phyloP scores from a whole-genome alignment of 75 land plant genomes.

The Pseudotsuga menziesii region DNA sequence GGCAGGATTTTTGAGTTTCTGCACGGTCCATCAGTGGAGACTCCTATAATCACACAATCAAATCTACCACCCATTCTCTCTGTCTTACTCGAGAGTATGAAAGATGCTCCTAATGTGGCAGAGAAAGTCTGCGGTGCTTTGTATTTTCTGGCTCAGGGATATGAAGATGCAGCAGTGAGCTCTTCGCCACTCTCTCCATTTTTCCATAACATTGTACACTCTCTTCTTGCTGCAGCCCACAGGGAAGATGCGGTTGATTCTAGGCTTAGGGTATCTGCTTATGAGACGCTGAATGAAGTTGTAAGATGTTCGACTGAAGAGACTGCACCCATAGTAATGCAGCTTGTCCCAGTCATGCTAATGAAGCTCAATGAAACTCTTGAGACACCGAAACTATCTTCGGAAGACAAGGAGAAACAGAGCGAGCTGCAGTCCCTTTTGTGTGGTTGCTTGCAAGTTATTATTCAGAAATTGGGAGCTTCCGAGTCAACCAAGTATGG shows the following conservation, averaged over 20 bases:
- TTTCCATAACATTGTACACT: constrained; percentile 35
- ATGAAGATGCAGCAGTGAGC: constrained; percentile 38
- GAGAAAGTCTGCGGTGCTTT: constrained; percentile 88
- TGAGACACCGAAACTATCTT: constrained; percentile 45
- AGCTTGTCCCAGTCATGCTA: constrained; percentile 58
- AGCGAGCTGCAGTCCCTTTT: constrained; percentile 60
- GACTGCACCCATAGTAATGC: constrained; percentile 35
- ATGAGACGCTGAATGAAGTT: constrained; percentile 72
- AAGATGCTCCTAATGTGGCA: constrained; percentile 70
- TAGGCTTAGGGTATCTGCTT: constrained; percentile 59
- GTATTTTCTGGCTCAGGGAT: constrained; percentile 79
- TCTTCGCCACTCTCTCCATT: constrained; percentile 44
- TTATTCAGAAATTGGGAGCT: constrained; percentile 57
- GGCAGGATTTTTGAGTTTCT: constrained; percentile 78
- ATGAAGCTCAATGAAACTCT: constrained; percentile 41
- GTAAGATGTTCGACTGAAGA: constrained; percentile 50
- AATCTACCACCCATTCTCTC: constrained; percentile 56
- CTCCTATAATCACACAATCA: constrained; percentile 36
- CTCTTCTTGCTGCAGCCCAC: constrained; percentile 45
- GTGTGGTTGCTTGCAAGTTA: constrained; percentile 71
- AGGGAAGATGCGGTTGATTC: constrained; percentile 50
- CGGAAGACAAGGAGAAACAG: constrained; percentile 66
- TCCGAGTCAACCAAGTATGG: constrained; percentile 39
- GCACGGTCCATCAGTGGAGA: constrained; percentile 36
- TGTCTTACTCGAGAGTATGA: constrained; percentile 67